These are phyloP conservation scores for Tulasnella sp. DNA, from an alignment of 768 basidiomycete genomes.

Conservation along the genomic window DNA sequence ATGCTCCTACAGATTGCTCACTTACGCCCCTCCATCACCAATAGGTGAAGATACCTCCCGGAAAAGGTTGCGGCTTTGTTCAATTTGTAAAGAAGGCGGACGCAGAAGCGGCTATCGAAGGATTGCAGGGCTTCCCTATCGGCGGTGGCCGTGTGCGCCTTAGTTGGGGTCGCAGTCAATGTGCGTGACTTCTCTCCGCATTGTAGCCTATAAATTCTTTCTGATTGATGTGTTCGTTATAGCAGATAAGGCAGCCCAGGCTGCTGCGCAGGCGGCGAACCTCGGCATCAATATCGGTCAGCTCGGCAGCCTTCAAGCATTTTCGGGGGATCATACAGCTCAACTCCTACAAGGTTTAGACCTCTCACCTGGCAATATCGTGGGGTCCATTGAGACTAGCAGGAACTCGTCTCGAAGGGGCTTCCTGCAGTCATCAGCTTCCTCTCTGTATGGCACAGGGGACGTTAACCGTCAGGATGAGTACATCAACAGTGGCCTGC, in stretches of 20 bases:
- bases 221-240: conserved; percentile 16
- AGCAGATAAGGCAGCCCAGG: conserved; percentile 81
- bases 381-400: background rate
- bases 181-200: conserved; percentile 33
- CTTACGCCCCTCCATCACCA: background rate
- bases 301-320: conserved; percentile 14
- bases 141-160: conserved; percentile 83
- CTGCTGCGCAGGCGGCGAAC: conserved; percentile 42
- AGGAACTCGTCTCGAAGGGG: background rate
- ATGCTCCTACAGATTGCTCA: background rate
- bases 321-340: conserved; percentile 16
- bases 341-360: conserved; percentile 13
- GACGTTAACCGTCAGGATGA: background rate
- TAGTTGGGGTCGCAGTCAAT: conserved; percentile 91
- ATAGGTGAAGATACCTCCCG: conserved; percentile 91
- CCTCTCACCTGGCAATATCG: background rate
- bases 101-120: conserved; percentile 85
- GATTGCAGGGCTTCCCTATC: conserved; percentile 94
- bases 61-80: conserved; percentile 92
- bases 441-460: background rate
- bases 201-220: conserved; percentile 1
- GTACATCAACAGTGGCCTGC: background rate
- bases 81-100: conserved; percentile 88
- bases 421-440: background rate
- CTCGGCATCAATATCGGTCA: conserved; percentile 19